A percentile compares a stretch with the other conserved stretches of the same genome.
Conservation (phyloP, 1,284 basidiomycete species). For the Ceratobasidium sp. region DNA sequence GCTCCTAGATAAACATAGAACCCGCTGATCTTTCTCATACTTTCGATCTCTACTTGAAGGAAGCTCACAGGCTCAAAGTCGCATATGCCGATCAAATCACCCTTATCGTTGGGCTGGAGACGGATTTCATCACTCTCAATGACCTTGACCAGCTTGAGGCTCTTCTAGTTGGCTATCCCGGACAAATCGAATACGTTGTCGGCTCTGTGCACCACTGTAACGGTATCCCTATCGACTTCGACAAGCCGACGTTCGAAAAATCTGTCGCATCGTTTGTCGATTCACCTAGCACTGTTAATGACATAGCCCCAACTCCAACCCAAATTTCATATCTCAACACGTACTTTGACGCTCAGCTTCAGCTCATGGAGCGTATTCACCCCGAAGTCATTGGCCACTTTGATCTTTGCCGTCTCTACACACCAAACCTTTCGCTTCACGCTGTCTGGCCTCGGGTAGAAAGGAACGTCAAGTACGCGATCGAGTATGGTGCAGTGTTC, state of each 20-base stretch:
- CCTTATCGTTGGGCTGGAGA: constrained; percentile 93
- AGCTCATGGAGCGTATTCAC: constrained; percentile 75
- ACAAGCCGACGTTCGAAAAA: constrained; percentile 75
- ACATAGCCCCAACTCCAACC: constrained; percentile 46
- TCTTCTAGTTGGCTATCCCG: constrained; percentile 63
- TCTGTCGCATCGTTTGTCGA: constrained; percentile 61
- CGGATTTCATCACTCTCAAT: constrained; percentile 83
- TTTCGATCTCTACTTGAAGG: constrained; percentile 78
- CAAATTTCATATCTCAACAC: constrained; percentile 69
- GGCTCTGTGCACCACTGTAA: constrained; percentile 95
- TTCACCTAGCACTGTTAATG: constrained; percentile 48
- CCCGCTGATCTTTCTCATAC: constrained; percentile 67
- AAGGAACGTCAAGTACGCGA: constrained; percentile 82
- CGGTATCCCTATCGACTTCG: constrained; percentile 94
- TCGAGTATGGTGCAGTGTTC: constrained; percentile 91
- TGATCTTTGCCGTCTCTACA: constrained; percentile 89
- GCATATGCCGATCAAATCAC: constrained; percentile 73
- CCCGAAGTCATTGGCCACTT: constrained; percentile 96
- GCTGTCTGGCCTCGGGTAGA: constrained; percentile 75
- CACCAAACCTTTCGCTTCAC: constrained; percentile 69
- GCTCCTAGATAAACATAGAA: constrained; percentile 65
- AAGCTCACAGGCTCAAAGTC: constrained; percentile 81
- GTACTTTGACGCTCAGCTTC: constrained; percentile 89
- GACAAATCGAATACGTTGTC: constrained; percentile 88
- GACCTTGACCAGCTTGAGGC: constrained; percentile 74